A percentile compares a stretch with the other conserved stretches of the same genome.
phyloP scores from a whole-genome alignment of 768 basidiomycete genomes.

The Rhodotorula toruloides region DNA sequence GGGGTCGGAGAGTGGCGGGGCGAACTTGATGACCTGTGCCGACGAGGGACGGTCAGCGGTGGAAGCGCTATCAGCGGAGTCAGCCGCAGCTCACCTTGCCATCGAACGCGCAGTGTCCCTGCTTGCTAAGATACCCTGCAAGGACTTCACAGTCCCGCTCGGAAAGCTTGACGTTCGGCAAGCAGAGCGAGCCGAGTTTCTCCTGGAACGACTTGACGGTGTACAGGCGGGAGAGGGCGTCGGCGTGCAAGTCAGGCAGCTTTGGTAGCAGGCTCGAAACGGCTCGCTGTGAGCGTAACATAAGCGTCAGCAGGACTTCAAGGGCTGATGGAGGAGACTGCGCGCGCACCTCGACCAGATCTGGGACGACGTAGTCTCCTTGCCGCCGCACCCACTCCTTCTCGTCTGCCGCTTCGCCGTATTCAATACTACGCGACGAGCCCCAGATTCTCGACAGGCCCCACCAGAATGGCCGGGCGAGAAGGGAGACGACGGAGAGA shows the following conservation, averaged over 20 bases:
- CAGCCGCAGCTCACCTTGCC: slow-evolving; percentile 12
- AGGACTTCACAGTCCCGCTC: slow-evolving; percentile 25
- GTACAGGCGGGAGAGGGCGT: slow-evolving; percentile 33
- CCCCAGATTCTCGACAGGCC: slow-evolving; percentile 18
- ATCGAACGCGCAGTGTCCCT: slow-evolving; percentile 20
- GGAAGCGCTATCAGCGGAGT: no score
- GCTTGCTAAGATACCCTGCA: slow-evolving; percentile 9
- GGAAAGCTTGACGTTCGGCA: slow-evolving; percentile 12
- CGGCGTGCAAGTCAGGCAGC: slow-evolving; percentile 18
- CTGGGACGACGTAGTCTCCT: slow-evolving; percentile 27
- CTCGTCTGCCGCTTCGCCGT: slow-evolving; percentile 29
- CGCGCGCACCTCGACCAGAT: slow-evolving; percentile 30
- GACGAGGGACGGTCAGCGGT: background rate
- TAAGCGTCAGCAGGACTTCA: no score
- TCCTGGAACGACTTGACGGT: slow-evolving; percentile 18
- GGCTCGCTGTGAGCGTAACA: slow-evolving; percentile 15
- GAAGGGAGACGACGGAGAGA: slow-evolving; percentile 19
- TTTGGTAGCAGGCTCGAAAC: slow-evolving; percentile 5
- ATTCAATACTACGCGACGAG: background rate
- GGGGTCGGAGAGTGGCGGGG: slow-evolving; percentile 5
- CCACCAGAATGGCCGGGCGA: slow-evolving; percentile 34
- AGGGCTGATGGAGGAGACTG: background rate
- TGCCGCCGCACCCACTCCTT: slow-evolving; percentile 26
- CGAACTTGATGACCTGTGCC: slow-evolving; percentile 35
- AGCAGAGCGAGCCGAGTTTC: slow-evolving; percentile 14